A percentile compares a stretch with the other conserved stretches of the same genome.
phyloP scores from a whole-genome alignment of 2,329 filamentous ascomycete species.

The Hymenoscyphus occultus region DNA sequence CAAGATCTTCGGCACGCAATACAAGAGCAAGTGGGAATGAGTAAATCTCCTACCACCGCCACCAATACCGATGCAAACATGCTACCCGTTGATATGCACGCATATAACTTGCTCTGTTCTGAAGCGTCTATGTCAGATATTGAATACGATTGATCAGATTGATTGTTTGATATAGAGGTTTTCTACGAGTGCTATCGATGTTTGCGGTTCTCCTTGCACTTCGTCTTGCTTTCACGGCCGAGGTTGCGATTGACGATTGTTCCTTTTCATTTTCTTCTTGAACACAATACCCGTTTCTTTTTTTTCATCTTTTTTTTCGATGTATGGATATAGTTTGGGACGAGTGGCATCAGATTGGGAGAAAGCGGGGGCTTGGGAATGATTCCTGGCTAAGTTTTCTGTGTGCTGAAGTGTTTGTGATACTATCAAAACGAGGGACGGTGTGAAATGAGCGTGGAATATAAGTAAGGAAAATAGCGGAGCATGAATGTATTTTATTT shows the following conservation, averaged over 20 bases:
- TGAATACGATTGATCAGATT: neutral
- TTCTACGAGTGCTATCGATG: neutral
- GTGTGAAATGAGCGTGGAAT: neutral
- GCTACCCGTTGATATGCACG: neutral
- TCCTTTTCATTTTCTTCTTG: neutral
- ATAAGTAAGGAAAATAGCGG: neutral
- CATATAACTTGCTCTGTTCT: neutral
- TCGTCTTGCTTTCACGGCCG: neutral
- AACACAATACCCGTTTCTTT: neutral
- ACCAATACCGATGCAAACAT: neutral
- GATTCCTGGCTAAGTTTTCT: neutral
- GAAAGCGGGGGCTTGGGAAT: neutral
- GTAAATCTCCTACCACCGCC: neutral
- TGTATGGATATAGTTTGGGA: constrained; percentile 3
- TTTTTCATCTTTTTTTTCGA: neutral
- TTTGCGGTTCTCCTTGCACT: neutral
- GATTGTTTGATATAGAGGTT: neutral
- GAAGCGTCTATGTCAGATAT: neutral
- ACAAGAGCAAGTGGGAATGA: neutral
- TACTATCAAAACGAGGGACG: neutral
- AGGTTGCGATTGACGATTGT: neutral
- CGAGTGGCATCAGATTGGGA: neutral
- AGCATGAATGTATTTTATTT: constrained; percentile 2
- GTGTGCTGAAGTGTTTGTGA: neutral
- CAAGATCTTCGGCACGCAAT: neutral